Evolutionary conservation across 225 moss, liverwort and hornwort genomes (phyloP).

Genomic region (Takakia lepidozioides): DNA sequence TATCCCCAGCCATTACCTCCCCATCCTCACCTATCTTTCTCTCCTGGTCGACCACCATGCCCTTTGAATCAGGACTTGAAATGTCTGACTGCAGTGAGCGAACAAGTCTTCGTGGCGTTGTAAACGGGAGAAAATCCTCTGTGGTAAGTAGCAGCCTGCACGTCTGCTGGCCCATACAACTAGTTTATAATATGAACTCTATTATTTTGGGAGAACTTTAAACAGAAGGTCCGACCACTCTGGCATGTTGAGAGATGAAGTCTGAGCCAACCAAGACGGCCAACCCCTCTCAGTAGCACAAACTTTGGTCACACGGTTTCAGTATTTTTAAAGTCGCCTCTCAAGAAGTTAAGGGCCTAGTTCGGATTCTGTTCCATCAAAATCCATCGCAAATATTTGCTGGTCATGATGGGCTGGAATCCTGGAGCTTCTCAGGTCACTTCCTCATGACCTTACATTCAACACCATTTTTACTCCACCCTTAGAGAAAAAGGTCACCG

Average conservation of each 20-base stretch:
- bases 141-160: constrained; percentile 58
- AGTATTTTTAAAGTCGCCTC: background rate
- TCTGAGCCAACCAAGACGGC: too few species aligned
- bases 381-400: too few species aligned
- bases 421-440: background rate
- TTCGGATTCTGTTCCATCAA: too few species aligned
- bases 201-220: too few species aligned
- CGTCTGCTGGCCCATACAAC: constrained; percentile 38
- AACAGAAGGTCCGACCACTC: too few species aligned
- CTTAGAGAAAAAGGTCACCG: too few species aligned
- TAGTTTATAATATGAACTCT: too few species aligned
- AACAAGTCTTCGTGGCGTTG: constrained; percentile 74
- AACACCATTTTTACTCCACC: too few species aligned
- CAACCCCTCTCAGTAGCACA: too few species aligned
- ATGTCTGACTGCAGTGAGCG: constrained; percentile 68
- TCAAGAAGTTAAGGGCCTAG: too few species aligned
- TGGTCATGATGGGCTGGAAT: background rate
- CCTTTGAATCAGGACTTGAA: constrained; percentile 31
- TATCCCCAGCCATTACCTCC: constrained; percentile 20
- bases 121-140: constrained; percentile 67
- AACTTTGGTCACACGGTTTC: too few species aligned
- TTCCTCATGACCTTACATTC: too few species aligned
- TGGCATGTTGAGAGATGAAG: background rate
- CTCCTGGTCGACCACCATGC: constrained; percentile 27
- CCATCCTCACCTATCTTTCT: constrained; percentile 14